These are phyloP conservation scores for Arthroderma sp. DNA, from an alignment of 2,329 filamentous ascomycete species.

Conservation along the genomic window DNA sequence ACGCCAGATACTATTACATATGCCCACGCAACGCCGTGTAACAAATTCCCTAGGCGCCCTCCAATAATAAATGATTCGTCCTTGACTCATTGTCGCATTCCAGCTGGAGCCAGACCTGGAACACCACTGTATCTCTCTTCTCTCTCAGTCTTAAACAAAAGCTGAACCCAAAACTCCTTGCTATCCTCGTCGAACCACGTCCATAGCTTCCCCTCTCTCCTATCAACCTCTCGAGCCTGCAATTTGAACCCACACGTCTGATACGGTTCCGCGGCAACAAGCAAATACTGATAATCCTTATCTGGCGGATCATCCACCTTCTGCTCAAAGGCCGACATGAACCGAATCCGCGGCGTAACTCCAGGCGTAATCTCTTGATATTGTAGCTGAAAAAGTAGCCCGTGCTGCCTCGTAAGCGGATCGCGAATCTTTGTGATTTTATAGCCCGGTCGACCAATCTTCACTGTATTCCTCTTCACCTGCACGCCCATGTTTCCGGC, in stretches of 20 bases:
- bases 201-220: slow-evolving; percentile 77
- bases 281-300: slow-evolving; percentile 84
- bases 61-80: background rate
- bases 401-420: slow-evolving; percentile 74
- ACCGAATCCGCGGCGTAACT: slow-evolving; percentile 70
- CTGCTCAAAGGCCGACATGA: slow-evolving; percentile 97
- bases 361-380: slow-evolving; percentile 78
- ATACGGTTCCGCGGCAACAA: slow-evolving; percentile 93
- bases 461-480: slow-evolving; percentile 72
- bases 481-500: slow-evolving; percentile 67
- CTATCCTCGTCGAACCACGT: slow-evolving; percentile 90
- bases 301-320: slow-evolving; percentile 84
- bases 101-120: slow-evolving; percentile 47
- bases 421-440: slow-evolving; percentile 96
- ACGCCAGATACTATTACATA: background rate
- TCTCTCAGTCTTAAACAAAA: slow-evolving; percentile 96
- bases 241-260: slow-evolving; percentile 96
- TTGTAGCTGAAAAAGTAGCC: slow-evolving; percentile 88
- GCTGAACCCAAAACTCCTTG: slow-evolving; percentile 95
- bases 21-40: background rate
- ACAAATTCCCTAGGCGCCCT: background rate
- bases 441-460: slow-evolving; percentile 93
- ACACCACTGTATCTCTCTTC: slow-evolving; percentile 73
- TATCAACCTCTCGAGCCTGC: slow-evolving; percentile 83
- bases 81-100: slow-evolving; percentile 17